Percentiles rank a stretch among this genome's conserved stretches.
These are phyloP conservation scores for Volutella citrinella DNA, from an alignment of 2,329 filamentous ascomycete species.

Conservation along the genomic window DNA sequence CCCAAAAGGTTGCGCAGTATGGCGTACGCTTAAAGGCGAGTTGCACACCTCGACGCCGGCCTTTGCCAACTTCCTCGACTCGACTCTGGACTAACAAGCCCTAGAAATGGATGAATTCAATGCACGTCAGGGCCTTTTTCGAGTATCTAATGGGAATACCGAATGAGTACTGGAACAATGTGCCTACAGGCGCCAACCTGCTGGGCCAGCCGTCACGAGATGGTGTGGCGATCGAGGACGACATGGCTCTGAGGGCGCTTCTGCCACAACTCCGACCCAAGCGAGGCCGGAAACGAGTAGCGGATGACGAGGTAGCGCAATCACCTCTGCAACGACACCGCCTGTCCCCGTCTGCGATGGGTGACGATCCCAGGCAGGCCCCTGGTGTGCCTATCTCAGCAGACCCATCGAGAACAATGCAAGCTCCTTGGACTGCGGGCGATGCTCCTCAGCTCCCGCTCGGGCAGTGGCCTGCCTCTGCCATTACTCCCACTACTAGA, in stretches of 20 bases:
- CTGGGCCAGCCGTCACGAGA: constrained; percentile 67
- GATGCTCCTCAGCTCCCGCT: constrained; percentile 51
- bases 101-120: constrained; percentile 92
- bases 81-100: constrained; percentile 7
- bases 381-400: constrained; percentile 47
- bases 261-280: constrained; percentile 71
- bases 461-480: constrained; percentile 73
- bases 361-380: constrained; percentile 35
- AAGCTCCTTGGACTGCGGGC: constrained; percentile 31
- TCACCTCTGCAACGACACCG: constrained; percentile 59
- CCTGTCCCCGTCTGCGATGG: constrained; percentile 49
- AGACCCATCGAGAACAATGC: constrained; percentile 39
- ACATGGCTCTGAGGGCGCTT: constrained; percentile 80
- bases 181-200: constrained; percentile 64
- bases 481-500: constrained; percentile 64
- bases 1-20: constrained; percentile 93
- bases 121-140: constrained; percentile 94
- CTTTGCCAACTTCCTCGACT: constrained; percentile 1
- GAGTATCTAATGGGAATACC: constrained; percentile 78
- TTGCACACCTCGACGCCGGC: too few relatives aligned
- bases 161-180: constrained; percentile 75
- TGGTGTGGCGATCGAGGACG: constrained; percentile 81
- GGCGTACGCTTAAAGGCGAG: constrained; percentile 82
- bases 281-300: constrained; percentile 60
- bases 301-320: constrained; percentile 53